Conservation (phyloP, 495 filamentous ascomycete species). For the Endocarpon pusillum region DNA sequence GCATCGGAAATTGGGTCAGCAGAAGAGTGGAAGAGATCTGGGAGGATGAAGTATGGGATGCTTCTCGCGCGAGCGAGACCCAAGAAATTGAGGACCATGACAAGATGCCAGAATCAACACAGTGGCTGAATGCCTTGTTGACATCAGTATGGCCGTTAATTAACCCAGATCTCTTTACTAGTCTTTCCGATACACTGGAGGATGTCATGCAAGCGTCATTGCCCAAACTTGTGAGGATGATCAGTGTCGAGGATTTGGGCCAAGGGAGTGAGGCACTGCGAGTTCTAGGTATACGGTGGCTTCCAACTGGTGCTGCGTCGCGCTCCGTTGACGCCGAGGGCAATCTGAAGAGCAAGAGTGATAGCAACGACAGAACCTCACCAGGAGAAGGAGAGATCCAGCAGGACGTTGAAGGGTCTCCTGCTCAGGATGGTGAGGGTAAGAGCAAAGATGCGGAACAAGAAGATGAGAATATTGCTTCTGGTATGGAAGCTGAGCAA, state of each 20-base stretch:
- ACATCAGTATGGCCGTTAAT: conserved; percentile 49
- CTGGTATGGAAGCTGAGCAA: conserved; percentile 57
- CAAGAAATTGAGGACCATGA: conserved; percentile 23
- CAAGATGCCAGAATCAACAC: conserved; percentile 38
- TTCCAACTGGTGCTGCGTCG: conserved; percentile 45
- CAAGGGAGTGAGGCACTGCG: conserved; percentile 49
- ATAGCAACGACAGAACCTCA: conserved; percentile 32
- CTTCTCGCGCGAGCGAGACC: conserved; percentile 29
- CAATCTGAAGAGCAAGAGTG: conserved; percentile 21
- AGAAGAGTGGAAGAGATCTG: conserved; percentile 36
- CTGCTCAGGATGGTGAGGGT: conserved; percentile 7
- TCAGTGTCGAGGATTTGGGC: conserved; percentile 50
- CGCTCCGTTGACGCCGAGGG: conserved; percentile 38
- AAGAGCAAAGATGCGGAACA: conserved; percentile 12
- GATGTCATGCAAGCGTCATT: conserved; percentile 57
- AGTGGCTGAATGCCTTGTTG: conserved; percentile 50
- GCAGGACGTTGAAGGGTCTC: conserved; percentile 6
- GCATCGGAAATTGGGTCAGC: conserved; percentile 32
- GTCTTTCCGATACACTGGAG: conserved; percentile 45
- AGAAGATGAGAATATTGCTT: conserved; percentile 30
- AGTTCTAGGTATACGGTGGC: conserved; percentile 47
- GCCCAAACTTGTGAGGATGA: conserved; percentile 46
- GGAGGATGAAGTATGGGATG: conserved; percentile 46
- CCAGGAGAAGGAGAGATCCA: conserved; percentile 23
- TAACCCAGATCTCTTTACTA: conserved; percentile 52